These are phyloP conservation scores for Draba incana DNA, from an alignment of 345 rosid genomes.

Conservation along the genomic window DNA sequence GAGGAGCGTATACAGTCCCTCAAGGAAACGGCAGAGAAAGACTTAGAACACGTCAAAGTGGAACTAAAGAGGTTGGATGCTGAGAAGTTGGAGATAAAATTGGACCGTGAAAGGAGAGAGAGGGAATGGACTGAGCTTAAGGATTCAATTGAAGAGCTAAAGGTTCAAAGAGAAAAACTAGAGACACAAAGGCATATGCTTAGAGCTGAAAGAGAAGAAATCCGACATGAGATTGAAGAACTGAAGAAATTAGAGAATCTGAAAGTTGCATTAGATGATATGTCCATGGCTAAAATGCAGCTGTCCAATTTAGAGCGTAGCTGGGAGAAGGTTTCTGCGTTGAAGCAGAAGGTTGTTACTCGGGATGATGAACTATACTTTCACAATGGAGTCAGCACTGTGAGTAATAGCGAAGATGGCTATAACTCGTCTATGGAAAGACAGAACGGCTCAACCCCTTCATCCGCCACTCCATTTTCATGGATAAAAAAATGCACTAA, in stretches of 20 bases:
- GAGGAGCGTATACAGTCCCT: constrained; percentile 61
- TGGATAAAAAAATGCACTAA: constrained; percentile 79
- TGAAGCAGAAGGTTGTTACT: constrained; percentile 47
- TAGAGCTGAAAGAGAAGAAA: constrained; percentile 74
- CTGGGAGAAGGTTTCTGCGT: constrained; percentile 57
- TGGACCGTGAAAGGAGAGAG: constrained; percentile 82
- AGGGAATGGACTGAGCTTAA: constrained; percentile 80
- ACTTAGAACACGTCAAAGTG: constrained; percentile 65
- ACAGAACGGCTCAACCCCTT: constrained; percentile 43
- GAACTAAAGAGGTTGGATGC: constrained; percentile 82
- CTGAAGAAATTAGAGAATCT: constrained; percentile 76
- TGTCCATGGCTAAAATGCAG: constrained; percentile 73
- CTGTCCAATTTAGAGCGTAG: constrained; percentile 62
- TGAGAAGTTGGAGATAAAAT: constrained; percentile 73
- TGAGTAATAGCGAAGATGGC: constrained; percentile 47
- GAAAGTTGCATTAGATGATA: constrained; percentile 68
- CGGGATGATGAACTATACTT: constrained; percentile 48
- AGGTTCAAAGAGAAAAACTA: constrained; percentile 71
- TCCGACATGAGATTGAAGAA: constrained; percentile 64
- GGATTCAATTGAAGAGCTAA: constrained; percentile 77
- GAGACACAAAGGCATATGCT: constrained; percentile 80
- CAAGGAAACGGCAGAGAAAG: constrained; percentile 68
- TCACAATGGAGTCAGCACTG: constrained; percentile 37
- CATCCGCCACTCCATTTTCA: constrained; percentile 60
- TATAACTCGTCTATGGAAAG: constrained; percentile 48